phyloP scores from a whole-genome alignment of 208 protist species.

The Trypanosoma conorhini region DNA sequence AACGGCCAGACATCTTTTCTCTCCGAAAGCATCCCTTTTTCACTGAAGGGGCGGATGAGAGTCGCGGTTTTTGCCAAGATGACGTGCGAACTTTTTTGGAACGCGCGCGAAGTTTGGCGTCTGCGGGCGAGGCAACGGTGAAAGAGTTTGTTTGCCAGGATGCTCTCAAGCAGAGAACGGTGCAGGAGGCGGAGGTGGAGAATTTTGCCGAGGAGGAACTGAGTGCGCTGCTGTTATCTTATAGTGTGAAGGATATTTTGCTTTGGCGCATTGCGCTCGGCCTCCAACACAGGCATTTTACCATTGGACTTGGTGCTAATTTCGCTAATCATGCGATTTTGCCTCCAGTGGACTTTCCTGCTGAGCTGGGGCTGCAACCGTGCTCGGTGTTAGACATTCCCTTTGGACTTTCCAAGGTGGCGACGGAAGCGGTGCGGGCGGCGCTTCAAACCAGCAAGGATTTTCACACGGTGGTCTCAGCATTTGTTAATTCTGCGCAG shows the following conservation, averaged over 20 bases:
- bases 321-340: neutral
- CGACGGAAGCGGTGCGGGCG: neutral
- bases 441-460: neutral
- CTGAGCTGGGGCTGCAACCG: neutral
- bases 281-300: neutral
- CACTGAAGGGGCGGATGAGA: neutral
- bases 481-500: neutral
- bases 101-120: neutral
- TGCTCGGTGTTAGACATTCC: neutral
- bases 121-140: neutral
- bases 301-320: neutral
- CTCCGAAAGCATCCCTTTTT: conserved; percentile 12
- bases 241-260: conserved; percentile 13
- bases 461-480: neutral
- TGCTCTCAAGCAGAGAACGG: neutral
- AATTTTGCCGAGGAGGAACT: neutral
- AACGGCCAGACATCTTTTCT: neutral
- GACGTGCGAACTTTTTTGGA: conserved; percentile 9
- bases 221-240: neutral
- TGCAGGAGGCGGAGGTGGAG: neutral
- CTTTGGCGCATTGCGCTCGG: conserved; percentile 6
- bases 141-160: neutral
- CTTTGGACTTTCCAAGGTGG: neutral
- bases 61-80: neutral
- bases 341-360: neutral